Evolutionary conservation across 139 green algal genomes (phyloP).

Genomic region (Picochlorum sp.): DNA sequence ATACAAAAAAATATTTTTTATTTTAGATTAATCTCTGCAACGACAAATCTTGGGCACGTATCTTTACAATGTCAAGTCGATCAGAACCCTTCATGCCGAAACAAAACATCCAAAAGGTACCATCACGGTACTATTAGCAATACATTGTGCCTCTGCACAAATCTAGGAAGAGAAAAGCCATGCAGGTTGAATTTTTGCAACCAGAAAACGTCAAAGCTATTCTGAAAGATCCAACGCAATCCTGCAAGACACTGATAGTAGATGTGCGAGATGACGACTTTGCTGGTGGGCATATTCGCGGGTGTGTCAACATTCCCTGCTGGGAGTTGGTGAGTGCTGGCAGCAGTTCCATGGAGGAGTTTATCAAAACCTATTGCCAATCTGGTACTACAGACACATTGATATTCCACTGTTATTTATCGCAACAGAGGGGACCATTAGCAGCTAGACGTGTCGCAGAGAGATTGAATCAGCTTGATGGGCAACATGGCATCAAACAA

Average conservation of each 20-base stretch:
- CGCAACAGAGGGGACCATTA: conserved; percentile 22
- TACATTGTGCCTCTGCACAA: neutral
- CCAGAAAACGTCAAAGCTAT: conserved; percentile 9
- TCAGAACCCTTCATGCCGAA: too few relatives aligned
- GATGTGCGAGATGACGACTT: conserved; percentile 21
- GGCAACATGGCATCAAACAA: neutral
- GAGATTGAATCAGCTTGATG: conserved; percentile 5
- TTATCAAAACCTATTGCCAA: conserved; percentile 10
- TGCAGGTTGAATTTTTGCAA: conserved; percentile 12
- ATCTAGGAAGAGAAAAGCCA: neutral
- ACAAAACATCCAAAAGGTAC: too few relatives aligned
- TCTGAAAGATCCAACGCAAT: conserved; percentile 8
- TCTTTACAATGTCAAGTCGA: too few relatives aligned
- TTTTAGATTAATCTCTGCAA: too few relatives aligned
- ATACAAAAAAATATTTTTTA: too few relatives aligned
- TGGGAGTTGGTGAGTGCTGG: neutral
- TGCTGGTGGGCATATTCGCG: conserved; percentile 6
- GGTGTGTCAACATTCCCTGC: neutral
- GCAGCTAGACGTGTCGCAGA: conserved; percentile 7
- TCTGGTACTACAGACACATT: conserved; percentile 6
- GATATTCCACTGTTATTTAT: conserved; percentile 29
- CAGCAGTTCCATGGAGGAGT: conserved; percentile 6
- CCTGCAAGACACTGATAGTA: conserved; percentile 5
- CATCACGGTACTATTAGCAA: too few relatives aligned
- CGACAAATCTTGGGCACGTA: too few relatives aligned